phyloP scores from a whole-genome alignment of 345 rosid genomes.

The Pseudoturritis turrita region DNA sequence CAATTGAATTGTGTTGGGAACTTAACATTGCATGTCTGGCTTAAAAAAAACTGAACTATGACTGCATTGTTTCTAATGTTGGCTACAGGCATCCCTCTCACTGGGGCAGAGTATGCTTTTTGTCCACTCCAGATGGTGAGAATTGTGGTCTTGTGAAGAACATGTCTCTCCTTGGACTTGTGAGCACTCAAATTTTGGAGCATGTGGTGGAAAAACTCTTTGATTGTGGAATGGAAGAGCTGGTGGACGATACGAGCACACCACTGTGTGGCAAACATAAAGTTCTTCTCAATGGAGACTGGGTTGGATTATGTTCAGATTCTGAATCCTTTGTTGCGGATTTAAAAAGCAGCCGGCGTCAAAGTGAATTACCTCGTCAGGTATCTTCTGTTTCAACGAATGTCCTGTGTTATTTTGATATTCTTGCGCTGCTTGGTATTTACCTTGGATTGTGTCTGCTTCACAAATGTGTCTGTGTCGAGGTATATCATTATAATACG shows the following conservation, averaged over 20 bases:
- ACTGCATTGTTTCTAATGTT: background rate
- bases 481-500: background rate
- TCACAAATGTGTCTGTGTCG: background rate
- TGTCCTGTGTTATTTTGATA: background rate
- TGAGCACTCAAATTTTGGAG: constrained; percentile 51
- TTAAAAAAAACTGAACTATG: background rate
- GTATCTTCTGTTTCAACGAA: constrained; percentile 31
- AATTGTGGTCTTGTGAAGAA: constrained; percentile 97
- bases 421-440: constrained; percentile 12
- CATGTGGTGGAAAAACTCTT: constrained; percentile 39
- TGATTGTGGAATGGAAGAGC: constrained; percentile 65
- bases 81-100: constrained; percentile 80
- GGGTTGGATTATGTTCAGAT: constrained; percentile 75
- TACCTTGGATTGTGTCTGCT: background rate
- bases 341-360: constrained; percentile 56
- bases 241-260: constrained; percentile 49
- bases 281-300: constrained; percentile 86
- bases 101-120: constrained; percentile 93
- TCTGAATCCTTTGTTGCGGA: constrained; percentile 48
- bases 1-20: background rate
- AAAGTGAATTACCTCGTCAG: constrained; percentile 58
- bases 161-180: constrained; percentile 71
- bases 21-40: background rate
- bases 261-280: constrained; percentile 47
- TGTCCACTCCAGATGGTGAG: constrained; percentile 95